phyloP scores from a whole-genome alignment of 805 yeast species.

The Saturnispora galanensis region DNA sequence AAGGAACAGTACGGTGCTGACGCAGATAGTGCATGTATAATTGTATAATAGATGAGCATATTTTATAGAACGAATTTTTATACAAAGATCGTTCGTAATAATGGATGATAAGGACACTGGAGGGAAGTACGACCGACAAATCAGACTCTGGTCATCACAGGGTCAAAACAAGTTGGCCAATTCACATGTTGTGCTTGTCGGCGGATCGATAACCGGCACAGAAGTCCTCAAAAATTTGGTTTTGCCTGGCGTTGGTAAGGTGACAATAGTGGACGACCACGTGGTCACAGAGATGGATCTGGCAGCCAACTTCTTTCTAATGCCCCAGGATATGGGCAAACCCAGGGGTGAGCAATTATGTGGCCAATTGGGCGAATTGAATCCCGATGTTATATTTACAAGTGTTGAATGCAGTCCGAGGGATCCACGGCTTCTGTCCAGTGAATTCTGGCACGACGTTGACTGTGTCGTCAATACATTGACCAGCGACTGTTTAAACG shows the following conservation, averaged over 20 bases:
- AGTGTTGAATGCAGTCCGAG: constrained; percentile 24
- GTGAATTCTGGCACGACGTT: constrained; percentile 38
- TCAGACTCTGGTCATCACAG: constrained; percentile 71
- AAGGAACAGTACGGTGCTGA: constrained; percentile 33
- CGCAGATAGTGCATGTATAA: constrained; percentile 19
- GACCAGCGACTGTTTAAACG: constrained; percentile 5
- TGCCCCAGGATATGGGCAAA: constrained; percentile 33
- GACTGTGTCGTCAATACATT: constrained; percentile 36
- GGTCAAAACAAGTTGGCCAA: constrained; percentile 60
- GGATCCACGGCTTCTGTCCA: constrained; percentile 6
- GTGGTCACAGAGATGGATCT: constrained; percentile 35
- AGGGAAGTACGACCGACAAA: constrained; percentile 73
- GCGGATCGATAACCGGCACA: constrained; percentile 46
- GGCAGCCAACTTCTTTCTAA: constrained; percentile 54
- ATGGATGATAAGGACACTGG: constrained; percentile 29
- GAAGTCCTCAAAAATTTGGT: constrained; percentile 73
- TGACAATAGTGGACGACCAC: constrained; percentile 46
- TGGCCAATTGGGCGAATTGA: constrained; percentile 42
- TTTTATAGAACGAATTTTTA: background rate
- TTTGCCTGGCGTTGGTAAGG: constrained; percentile 56
- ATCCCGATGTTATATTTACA: constrained; percentile 37
- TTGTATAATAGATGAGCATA: constrained; percentile 12
- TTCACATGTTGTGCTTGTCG: constrained; percentile 53
- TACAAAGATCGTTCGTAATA: background rate
- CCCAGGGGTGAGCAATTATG: constrained; percentile 32